Base-by-base conservation (phyloP, 306 rosid species). In the Leucaena leucocephala region DNA sequence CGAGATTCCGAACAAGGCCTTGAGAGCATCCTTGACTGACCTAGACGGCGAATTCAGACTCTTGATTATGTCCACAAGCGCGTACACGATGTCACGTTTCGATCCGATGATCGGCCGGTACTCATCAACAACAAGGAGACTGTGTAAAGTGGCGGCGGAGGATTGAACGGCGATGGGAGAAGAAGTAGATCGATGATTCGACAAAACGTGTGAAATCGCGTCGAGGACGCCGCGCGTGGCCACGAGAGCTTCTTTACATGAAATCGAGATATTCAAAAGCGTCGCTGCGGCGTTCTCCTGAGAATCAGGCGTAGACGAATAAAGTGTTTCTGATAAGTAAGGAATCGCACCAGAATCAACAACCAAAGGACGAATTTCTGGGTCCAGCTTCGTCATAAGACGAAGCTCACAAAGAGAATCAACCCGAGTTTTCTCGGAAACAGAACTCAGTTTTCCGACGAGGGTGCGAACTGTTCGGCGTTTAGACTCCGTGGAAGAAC, bases 241-340 rank as follows among this genome's bases (percentile, higher is more conserved):
- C 71, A 89, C 68, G 39, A 93, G 85, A 13, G 83, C 48, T 13
- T 65, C 76, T 34, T 92, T 90, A 71, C 85, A 80, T 67, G 96
- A 68, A 66, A 93, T 93, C 1, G 97, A 93, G 85, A 93, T 83
- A 81, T 93, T 93, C 66, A 93, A 91, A 13, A 93, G 87, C 0
- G 96, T 83, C 6, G 97, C 96, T 42, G 97, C 88, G 44, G 97
- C 97, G 86, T 89, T 81, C 11, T 90, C 96, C 58, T 93, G 97
- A 12, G 86, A 43, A 48, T 82, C 40, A 82, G 74, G 87, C 6
- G 91, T 77, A 13, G 86, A 21, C 68, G 94, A 84, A 71, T 84
- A 93, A 71, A 93, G 97, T 40, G 90, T 81, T 44, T 82, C 91
- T 5, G 94, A 76, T 2, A 93, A 79, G 75, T 80, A 86, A 3